Percentiles rank a stretch among this genome's conserved stretches.
Conservation (phyloP, 257 asterid genomes). For the Coffea canephora region DNA sequence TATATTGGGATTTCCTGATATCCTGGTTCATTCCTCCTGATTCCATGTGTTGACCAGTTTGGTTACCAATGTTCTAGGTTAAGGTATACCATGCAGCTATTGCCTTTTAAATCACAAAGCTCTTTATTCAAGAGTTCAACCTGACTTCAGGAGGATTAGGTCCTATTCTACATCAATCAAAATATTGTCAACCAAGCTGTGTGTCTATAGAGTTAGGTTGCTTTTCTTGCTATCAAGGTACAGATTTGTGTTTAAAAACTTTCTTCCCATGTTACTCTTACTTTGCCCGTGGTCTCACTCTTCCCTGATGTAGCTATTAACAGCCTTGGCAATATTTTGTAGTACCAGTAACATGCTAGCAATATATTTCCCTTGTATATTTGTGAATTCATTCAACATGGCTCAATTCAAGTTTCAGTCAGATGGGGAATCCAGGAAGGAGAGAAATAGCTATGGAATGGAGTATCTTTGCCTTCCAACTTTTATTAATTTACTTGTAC, state of each 20-base stretch:
- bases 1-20: conserved; percentile 32
- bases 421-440: not conserved
- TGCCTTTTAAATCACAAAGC: conserved; percentile 18
- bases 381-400: not conserved
- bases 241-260: not conserved
- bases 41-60: conserved; percentile 14
- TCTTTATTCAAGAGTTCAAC: conserved; percentile 13
- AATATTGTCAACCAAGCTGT: not conserved
- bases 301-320: not conserved
- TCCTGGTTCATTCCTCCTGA: conserved; percentile 25
- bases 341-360: not conserved
- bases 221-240: conserved; percentile 12
- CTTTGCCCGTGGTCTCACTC: not conserved
- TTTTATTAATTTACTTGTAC: no score
- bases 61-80: conserved; percentile 11
- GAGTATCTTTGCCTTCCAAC: not conserved
- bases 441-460: not conserved
- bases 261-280: not conserved
- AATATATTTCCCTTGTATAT: not conserved
- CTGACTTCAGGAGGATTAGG: conserved; percentile 8
- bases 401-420: not conserved
- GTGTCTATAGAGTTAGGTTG: not conserved
- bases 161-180: conserved; percentile 16
- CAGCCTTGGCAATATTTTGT: not conserved
- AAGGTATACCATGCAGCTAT: conserved; percentile 5